Evolutionary conservation across 164 flowering plant species (phyloP), one percentile per base, ranked within the genome.

Genomic region (Piper betle): DNA sequence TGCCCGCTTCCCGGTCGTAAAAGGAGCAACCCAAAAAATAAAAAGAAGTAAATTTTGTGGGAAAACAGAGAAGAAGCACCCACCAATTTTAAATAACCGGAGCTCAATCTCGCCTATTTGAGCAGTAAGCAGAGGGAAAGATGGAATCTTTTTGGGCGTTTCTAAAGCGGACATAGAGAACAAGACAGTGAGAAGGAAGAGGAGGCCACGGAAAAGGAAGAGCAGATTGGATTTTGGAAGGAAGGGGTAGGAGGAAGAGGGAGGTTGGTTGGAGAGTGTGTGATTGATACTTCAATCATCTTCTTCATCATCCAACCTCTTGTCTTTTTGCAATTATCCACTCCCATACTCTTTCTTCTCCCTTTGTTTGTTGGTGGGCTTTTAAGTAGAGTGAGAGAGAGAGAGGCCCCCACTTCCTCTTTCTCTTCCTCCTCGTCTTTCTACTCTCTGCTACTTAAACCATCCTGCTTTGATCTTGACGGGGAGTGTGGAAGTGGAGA

Each of bases 251-350:
- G 18, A 52, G 39, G 39, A 16, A 56, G 56, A 53, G 55, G 43
- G 16, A 59, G 57, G 41, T 56, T 20, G 39, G 2, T 2, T 61
- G 50, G 61, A 63, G 60, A 66, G 39, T n/a, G n/a, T n/a, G n/a
- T n/a, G n/a, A n/a, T n/a, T 42, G 64, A 61, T 33, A 15, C 39
- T 50, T 62, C 39, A 57, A 33, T 55, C 39, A 39, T 62, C 60
- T 61, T 66, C 64, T 25, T 54, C 40, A n/a, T 63, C n/a, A n/a
- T n/a, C n/a, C n/a, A n/a, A 63, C 69, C 65, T 66, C 66, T 59
- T 72, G 46, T 58, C 43, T 42, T 63, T 41, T 25, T 55, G 15
- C 6, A 41, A 46, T 42, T 42, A 46, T 41, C 37, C n/a, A n/a
- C n/a, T n/a, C 37, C 58, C 19, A 39, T 15, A 53, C 39, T 37